A percentile compares a stretch with the other conserved stretches of the same genome.
Conservation (phyloP, 306 rosid species). For the Prunus fruticosa region DNA sequence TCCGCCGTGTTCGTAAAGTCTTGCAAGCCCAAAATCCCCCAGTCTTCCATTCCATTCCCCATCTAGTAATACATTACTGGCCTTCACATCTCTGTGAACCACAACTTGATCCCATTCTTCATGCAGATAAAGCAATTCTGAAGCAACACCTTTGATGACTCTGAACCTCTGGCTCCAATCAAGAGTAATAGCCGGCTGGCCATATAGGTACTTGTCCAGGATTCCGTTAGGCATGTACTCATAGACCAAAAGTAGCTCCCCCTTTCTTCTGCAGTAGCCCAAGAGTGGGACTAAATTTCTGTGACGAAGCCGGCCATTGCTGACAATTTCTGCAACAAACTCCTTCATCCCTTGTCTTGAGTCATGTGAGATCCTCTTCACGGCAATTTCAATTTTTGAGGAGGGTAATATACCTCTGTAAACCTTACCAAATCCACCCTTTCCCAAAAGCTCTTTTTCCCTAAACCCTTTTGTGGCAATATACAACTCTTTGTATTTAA, state of each 20-base stretch:
- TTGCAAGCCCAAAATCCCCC: conserved; percentile 40
- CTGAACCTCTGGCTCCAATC: conserved; percentile 31
- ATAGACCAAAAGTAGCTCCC: conserved; percentile 28
- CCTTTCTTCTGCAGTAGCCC: conserved; percentile 36
- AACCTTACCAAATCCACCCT: conserved; percentile 35
- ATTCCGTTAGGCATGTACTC: conserved; percentile 42
- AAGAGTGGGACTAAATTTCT: conserved; percentile 30
- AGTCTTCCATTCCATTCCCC: conserved; percentile 24
- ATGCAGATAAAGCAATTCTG: conserved; percentile 31
- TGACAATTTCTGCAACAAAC: conserved; percentile 37
- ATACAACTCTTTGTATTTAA: conserved; percentile 33
- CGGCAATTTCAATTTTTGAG: conserved; percentile 29
- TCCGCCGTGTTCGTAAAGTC: conserved; percentile 33
- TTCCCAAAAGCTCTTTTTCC: conserved; percentile 30
- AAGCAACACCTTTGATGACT: conserved; percentile 34
- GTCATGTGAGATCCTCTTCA: conserved; percentile 33
- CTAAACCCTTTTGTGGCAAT: conserved; percentile 39
- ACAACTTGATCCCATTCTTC: conserved; percentile 37
- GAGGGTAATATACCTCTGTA: conserved; percentile 24
- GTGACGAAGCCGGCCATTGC: conserved; percentile 31
- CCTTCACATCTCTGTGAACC: conserved; percentile 40
- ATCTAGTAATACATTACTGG: conserved; percentile 34
- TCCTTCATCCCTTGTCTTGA: conserved; percentile 41
- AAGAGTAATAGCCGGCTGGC: conserved; percentile 9
- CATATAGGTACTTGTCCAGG: conserved; percentile 33